A percentile compares a stretch with the other conserved stretches of the same genome.
Evolutionary conservation across 139 green algal species (phyloP).

Genomic region (Chlamydomonas eustigma): DNA sequence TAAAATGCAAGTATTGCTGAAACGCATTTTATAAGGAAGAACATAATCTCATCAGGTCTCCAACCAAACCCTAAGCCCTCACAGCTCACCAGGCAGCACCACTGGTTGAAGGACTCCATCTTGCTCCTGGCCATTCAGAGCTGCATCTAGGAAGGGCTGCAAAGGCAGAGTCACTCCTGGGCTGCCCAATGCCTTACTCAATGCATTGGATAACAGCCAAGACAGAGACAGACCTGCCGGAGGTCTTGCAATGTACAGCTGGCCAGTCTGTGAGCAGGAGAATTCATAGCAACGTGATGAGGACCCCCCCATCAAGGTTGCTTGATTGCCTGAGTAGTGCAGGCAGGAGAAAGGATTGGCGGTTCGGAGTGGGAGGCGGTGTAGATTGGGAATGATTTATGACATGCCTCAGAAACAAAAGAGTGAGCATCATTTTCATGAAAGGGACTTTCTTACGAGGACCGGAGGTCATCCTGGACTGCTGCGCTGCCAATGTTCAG

Average conservation of each 20-base stretch:
- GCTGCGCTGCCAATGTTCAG: too few relatives aligned
- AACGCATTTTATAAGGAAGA: background rate
- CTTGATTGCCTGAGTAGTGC: too few relatives aligned
- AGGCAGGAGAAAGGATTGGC: background rate
- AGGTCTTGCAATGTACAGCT: constrained; percentile 36
- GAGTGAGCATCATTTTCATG: too few relatives aligned
- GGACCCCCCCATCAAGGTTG: too few relatives aligned
- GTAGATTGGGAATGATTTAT: too few relatives aligned
- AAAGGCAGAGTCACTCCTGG: constrained; percentile 49
- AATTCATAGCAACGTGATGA: constrained; percentile 22
- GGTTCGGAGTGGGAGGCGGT: background rate
- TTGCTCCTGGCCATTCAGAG: background rate
- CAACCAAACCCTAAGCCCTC: background rate
- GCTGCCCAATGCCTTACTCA: constrained; percentile 49
- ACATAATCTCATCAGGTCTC: background rate
- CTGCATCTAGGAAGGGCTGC: constrained; percentile 41
- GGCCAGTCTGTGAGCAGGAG: constrained; percentile 2
- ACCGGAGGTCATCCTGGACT: too few relatives aligned
- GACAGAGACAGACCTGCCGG: constrained; percentile 2
- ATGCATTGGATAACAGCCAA: constrained; percentile 8
- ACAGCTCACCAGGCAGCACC: constrained; percentile 29
- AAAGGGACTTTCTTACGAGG: too few relatives aligned
- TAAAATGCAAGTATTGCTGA: background rate
- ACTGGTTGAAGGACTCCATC: constrained; percentile 6
- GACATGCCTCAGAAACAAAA: too few relatives aligned